Percentiles rank a stretch among this genome's conserved stretches.
phyloP scores from a whole-genome alignment of 768 basidiomycete genomes.

The Asterophora lycoperdoides region DNA sequence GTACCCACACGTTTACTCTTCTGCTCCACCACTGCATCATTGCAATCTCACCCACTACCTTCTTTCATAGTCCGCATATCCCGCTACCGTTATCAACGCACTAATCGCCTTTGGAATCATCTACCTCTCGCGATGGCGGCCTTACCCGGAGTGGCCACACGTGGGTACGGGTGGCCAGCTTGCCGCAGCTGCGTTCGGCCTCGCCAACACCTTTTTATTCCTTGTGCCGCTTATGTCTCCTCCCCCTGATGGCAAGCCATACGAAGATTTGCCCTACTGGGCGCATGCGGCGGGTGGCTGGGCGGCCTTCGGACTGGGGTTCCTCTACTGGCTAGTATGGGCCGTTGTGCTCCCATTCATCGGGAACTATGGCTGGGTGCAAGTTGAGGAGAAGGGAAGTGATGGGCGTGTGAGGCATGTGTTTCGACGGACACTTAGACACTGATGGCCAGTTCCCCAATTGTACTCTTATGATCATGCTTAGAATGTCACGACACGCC shows the following conservation, averaged over 20 bases:
- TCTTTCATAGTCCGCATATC: conserved; percentile 32
- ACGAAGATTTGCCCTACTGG: conserved; percentile 49
- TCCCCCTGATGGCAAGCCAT: conserved; percentile 35
- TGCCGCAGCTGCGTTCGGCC: conserved; percentile 38
- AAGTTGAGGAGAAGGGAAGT: conserved; percentile 5
- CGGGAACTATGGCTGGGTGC: conserved; percentile 8
- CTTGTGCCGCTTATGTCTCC: conserved; percentile 49
- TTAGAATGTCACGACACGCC: no score
- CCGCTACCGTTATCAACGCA: conserved; percentile 41
- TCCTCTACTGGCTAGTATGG: conserved; percentile 24
- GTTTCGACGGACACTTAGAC: conserved; percentile 6
- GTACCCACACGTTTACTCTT: conserved; percentile 9
- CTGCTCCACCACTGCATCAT: not conserved
- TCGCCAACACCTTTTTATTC: conserved; percentile 48
- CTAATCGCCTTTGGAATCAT: conserved; percentile 45
- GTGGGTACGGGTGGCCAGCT: conserved; percentile 11
- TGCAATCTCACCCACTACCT: not conserved
- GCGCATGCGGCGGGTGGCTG: conserved; percentile 27
- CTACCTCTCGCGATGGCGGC: conserved; percentile 19
- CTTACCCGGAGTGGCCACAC: conserved; percentile 13
- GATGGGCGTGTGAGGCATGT: conserved; percentile 8
- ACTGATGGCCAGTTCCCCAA: not conserved
- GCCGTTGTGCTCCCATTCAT: conserved; percentile 7
- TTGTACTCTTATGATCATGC: not conserved
- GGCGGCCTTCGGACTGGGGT: conserved; percentile 27